Percentiles rank a stretch among this genome's conserved stretches.
phyloP scores from a whole-genome alignment of 1,284 basidiomycete species.

The Sporisorium scitamineum region DNA sequence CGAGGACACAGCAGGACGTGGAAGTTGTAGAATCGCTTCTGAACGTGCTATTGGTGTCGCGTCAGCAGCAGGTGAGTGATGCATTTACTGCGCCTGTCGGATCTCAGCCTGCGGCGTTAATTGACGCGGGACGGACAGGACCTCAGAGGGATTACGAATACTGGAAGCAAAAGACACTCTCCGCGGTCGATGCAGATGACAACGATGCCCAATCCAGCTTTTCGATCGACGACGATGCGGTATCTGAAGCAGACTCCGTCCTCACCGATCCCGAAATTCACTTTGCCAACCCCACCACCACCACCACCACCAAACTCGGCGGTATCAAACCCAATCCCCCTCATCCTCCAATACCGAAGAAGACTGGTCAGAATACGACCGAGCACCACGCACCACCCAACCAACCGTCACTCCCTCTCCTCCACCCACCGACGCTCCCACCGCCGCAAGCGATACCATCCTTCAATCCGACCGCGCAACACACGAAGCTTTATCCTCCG shows the following conservation, averaged over 20 bases:
- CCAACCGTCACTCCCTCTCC: not conserved
- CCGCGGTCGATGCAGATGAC: conserved; percentile 15
- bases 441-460: conserved; percentile 28
- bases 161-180: conserved; percentile 28
- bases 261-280: conserved; percentile 44
- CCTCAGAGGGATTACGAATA: conserved; percentile 19
- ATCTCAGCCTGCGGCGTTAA: not conserved
- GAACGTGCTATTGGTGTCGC: conserved; percentile 12
- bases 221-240: conserved; percentile 1
- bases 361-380: conserved; percentile 32
- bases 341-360: not conserved
- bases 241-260: conserved; percentile 33
- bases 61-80: not conserved
- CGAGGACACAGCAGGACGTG: conserved; percentile 34
- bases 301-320: conserved; percentile 7
- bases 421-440: not conserved
- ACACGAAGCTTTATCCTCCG: conserved; percentile 65
- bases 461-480: conserved; percentile 57
- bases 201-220: not conserved
- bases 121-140: not conserved
- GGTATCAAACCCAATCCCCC: conserved; percentile 12
- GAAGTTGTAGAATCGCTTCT: conserved; percentile 28
- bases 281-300: conserved; percentile 2
- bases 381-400: not conserved
- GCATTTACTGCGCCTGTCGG: conserved; percentile 28